Evolutionary conservation across 345 rosid genomes (phyloP), one percentile per base, ranked within the genome.

Genomic region (Zanthoxylum bungeanum): DNA sequence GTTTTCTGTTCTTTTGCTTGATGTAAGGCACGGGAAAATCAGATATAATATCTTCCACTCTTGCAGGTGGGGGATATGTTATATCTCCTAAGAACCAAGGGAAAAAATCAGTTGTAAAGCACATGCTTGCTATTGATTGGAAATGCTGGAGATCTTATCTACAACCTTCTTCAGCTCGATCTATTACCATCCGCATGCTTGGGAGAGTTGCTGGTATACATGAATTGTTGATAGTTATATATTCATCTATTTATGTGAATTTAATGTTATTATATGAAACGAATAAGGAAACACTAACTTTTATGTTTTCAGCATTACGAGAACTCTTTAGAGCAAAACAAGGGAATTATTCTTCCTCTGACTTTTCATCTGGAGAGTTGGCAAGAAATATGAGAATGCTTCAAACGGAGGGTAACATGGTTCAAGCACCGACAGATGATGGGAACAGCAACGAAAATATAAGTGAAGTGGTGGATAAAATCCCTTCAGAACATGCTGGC

Each of bases 101-200:
- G 66, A 86, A 78, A 77, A 88, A 85, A 52, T 93, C 98, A 52
- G 82, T 86, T 34, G 96, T 93, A 64, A 93, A 93, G 82, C 97
- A 91, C 84, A 93, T 93, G 98, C 97, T 93, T 77, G 98, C 96
- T 74, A 79, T 90, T 82, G 97, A 93, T 74, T 93, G 97, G 98
- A 93, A 90, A 80, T 88, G 74, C 64, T 93, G 97, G 98, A 87
- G 84, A 81, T 88, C 94, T n/a, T 91, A 93, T 79, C 40, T 90
- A 17, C 85, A 76, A 67, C 75, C 88, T 66, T 85, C 94, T 76
- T 76, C 90, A 27, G 93, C 91, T 60, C 82, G 89, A 74, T 83
- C 91, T 70, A 88, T 88, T 75, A 93, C 98, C 50, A 87, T 88
- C 60, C 76, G 84, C 80, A 93, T 91, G 97, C 91, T 93, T 75